These are phyloP conservation scores for Cyberlindnera xylosilytica DNA, from an alignment of 805 yeast genomes.

Conservation along the genomic window DNA sequence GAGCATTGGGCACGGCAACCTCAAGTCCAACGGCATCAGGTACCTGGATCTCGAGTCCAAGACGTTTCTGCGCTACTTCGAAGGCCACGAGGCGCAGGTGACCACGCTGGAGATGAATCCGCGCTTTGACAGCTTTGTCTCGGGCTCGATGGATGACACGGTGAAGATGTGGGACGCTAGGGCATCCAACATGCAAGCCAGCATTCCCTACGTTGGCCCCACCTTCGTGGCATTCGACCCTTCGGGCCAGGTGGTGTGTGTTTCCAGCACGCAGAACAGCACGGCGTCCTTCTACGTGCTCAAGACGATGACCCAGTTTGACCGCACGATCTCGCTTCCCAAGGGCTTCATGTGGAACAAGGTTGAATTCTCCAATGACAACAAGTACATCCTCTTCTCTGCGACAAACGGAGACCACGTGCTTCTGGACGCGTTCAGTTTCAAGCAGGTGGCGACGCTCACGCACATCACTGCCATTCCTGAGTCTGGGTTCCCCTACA, in stretches of 20 bases:
- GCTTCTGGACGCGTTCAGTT: conserved; percentile 68
- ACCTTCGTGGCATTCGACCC: conserved; percentile 74
- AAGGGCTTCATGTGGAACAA: conserved; percentile 49
- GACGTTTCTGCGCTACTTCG: conserved; percentile 78
- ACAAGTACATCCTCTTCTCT: conserved; percentile 58
- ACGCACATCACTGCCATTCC: conserved; percentile 44
- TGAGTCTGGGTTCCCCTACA: conserved; percentile 41
- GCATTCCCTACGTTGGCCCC: conserved; percentile 52
- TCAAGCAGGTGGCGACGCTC: conserved; percentile 45
- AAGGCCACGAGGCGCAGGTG: too few species aligned
- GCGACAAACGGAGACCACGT: conserved; percentile 56
- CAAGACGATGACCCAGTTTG: conserved; percentile 40
- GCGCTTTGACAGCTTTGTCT: conserved; percentile 56
- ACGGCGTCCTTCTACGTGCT: conserved; percentile 60
- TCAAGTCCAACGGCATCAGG: conserved; percentile 75
- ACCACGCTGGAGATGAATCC: conserved; percentile 86
- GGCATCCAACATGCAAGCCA: conserved; percentile 61
- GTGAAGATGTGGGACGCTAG: conserved; percentile 87
- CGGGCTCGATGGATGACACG: conserved; percentile 73
- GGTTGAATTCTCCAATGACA: conserved; percentile 77
- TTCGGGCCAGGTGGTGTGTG: conserved; percentile 76
- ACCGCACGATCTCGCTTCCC: conserved; percentile 41
- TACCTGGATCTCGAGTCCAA: conserved; percentile 75
- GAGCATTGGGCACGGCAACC: too few species aligned
- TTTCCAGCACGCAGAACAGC: conserved; percentile 44